Conservation (phyloP, 108 stramenopile genomes). For the Cyclotella baltica region DNA sequence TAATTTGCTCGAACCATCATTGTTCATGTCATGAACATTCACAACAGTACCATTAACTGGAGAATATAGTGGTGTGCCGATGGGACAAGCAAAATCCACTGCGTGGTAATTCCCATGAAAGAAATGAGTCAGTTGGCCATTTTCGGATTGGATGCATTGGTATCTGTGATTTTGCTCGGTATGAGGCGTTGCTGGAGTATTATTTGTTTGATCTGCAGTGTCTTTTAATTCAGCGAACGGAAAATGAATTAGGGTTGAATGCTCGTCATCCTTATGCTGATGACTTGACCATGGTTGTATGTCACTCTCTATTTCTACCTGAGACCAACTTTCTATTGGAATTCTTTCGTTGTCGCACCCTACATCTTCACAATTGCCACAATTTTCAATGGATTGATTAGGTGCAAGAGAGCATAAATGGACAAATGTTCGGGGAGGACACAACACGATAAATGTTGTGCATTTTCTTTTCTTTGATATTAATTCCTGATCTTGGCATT, state of each 20-base stretch:
- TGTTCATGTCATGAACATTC: constrained; percentile 54
- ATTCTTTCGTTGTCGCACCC: not conserved
- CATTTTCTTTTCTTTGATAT: constrained; percentile 43
- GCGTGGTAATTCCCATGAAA: constrained; percentile 88
- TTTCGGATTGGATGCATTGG: constrained; percentile 85
- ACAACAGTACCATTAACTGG: constrained; percentile 74
- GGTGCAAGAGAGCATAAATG: constrained; percentile 69
- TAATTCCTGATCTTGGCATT: not conserved
- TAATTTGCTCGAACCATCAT: not conserved
- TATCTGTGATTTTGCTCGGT: constrained; percentile 46
- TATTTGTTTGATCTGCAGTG: not conserved
- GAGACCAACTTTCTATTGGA: constrained; percentile 43
- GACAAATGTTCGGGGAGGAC: constrained; percentile 76
- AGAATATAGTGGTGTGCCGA: constrained; percentile 83
- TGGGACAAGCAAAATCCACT: constrained; percentile 85
- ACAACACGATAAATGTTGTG: constrained; percentile 81
- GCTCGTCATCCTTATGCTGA: constrained; percentile 68
- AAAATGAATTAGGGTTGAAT: constrained; percentile 62
- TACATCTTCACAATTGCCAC: not conserved
- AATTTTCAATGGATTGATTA: constrained; percentile 6
- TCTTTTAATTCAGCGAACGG: constrained; percentile 45
- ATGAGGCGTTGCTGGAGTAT: not conserved
- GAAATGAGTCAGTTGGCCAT: constrained; percentile 87
- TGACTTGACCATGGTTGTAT: constrained; percentile 74
- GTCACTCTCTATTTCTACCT: constrained; percentile 77